Base-by-base conservation (phyloP, 176 grass and related monocot genomes). In the Panicum miliaceum region DNA sequence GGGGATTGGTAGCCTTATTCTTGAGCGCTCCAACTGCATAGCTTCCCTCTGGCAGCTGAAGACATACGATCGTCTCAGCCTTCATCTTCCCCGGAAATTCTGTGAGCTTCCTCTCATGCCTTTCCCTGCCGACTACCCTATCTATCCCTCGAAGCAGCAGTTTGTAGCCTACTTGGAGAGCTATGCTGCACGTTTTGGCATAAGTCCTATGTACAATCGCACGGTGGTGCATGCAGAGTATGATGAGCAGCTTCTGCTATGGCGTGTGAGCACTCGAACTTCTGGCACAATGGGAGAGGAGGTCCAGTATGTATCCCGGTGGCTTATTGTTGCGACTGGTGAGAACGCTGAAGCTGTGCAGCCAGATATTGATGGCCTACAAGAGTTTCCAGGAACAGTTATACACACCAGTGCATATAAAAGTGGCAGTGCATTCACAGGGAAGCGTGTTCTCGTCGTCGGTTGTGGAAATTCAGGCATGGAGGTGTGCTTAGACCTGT, bases 401-500 rank as follows among this genome's bases (percentile, higher is more conserved):
- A n/a, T 94, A 73, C 96, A 99, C 82, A 99, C 93, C 1, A 99
- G 93, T 78, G 54, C 64, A 69, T 99, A 99, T 27, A 94, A 88
- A 84, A 96, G 87, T 12, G 96, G 96, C 75, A 26, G 25, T 18
- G 51, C 50, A 42, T 96, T 99, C 71, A 16, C 81, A 19, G 90
- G 86, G 20, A 90, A 89, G 82, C 84, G 77, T 20, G 93, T 99
- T 12, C 96, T 99, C 12, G 96, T 99, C 23, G 81, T 99, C 35
- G 96, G 96, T 15, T 89, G 93, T 38, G 96, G 96, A 64, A 99
- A 99, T 34, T 99, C 96, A 26, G 96, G 96, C 65, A 99, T 99
- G 96, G 96, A 99, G 71, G 96, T 99, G 37, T 96, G 93, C 87
- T 76, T 99, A 80, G 96, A 99, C 77, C 90, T 99, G 69, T 96